These are phyloP conservation scores for Debaryomyces udenii DNA, from an alignment of 1,139 yeast species.

Conservation along the genomic window DNA sequence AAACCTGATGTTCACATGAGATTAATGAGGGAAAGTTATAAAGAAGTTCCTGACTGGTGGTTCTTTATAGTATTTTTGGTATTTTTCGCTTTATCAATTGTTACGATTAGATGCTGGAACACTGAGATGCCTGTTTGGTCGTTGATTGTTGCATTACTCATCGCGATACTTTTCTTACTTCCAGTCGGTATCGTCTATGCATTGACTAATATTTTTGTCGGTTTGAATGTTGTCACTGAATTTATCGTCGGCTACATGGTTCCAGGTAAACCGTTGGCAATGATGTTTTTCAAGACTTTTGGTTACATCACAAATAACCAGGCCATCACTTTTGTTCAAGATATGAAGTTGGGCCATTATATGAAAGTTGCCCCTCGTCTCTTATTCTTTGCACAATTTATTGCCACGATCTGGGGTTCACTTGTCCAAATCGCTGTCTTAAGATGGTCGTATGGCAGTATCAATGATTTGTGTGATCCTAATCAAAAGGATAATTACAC, in stretches of 20 bases:
- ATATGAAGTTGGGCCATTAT: constrained; percentile 65
- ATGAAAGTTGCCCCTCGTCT: constrained; percentile 61
- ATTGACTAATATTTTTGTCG: constrained; percentile 55
- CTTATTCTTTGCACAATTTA: constrained; percentile 57
- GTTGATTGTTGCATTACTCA: constrained; percentile 54
- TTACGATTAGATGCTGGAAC: constrained; percentile 47
- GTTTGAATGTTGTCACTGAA: constrained; percentile 62
- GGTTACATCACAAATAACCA: constrained; percentile 65
- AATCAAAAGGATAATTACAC: constrained; percentile 44
- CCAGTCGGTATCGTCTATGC: constrained; percentile 53
- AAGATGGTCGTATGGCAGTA: constrained; percentile 50
- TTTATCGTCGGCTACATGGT: constrained; percentile 63
- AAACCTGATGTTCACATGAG: constrained; percentile 58
- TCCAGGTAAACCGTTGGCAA: constrained; percentile 65
- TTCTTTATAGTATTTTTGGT: constrained; percentile 47
- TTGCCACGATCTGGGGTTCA: constrained; percentile 41
- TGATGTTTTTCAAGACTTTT: constrained; percentile 59
- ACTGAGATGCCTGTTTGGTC: constrained; percentile 57
- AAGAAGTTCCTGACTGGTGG: constrained; percentile 67
- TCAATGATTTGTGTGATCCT: constrained; percentile 42
- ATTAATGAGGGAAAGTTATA: constrained; percentile 48
- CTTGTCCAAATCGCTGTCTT: constrained; percentile 55
- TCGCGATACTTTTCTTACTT: constrained; percentile 56
- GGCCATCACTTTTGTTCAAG: constrained; percentile 58
- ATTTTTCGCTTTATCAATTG: constrained; percentile 50